These are phyloP conservation scores for Picea abies DNA, from an alignment of 83 land plant species.

Conservation along the genomic window DNA sequence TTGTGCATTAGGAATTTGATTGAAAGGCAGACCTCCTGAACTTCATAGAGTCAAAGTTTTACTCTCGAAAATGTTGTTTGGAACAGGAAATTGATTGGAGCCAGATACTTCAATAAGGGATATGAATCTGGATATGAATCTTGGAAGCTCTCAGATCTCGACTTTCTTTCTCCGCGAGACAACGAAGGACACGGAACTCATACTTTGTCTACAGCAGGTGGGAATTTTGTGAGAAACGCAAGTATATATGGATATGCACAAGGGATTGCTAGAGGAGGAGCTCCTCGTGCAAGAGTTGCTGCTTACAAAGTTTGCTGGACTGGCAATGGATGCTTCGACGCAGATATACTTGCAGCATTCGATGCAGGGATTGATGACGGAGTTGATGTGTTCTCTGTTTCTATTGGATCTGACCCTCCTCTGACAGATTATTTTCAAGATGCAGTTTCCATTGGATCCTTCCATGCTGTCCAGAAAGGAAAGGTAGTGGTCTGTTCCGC, in stretches of 20 bases:
- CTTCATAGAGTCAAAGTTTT: not conserved
- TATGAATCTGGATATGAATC: not conserved
- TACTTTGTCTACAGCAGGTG: conserved; percentile 36
- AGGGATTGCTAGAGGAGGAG: conserved; percentile 29
- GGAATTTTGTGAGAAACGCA: conserved; percentile 13
- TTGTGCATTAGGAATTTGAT: not conserved
- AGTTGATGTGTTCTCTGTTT: conserved; percentile 31
- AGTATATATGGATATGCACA: conserved; percentile 21
- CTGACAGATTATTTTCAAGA: conserved; percentile 22
- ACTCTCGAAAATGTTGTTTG: not conserved
- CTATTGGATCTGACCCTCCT: conserved; percentile 2
- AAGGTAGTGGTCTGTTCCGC: conserved; percentile 30
- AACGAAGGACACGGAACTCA: conserved; percentile 26
- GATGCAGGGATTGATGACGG: conserved; percentile 27
- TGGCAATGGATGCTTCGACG: conserved; percentile 3
- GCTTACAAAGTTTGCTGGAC: conserved; percentile 34
- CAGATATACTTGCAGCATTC: conserved; percentile 26
- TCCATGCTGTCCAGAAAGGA: conserved; percentile 29
- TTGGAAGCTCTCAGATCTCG: not conserved
- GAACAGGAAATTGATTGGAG: conserved; percentile 55
- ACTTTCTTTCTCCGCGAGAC: conserved; percentile 15
- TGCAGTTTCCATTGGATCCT: conserved; percentile 31
- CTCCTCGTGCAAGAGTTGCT: conserved; percentile 27
- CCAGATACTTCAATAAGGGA: conserved; percentile 41
- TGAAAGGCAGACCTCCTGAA: not conserved